Conservation (phyloP, 1,284 basidiomycete species). For the Entoloma clypeatum region DNA sequence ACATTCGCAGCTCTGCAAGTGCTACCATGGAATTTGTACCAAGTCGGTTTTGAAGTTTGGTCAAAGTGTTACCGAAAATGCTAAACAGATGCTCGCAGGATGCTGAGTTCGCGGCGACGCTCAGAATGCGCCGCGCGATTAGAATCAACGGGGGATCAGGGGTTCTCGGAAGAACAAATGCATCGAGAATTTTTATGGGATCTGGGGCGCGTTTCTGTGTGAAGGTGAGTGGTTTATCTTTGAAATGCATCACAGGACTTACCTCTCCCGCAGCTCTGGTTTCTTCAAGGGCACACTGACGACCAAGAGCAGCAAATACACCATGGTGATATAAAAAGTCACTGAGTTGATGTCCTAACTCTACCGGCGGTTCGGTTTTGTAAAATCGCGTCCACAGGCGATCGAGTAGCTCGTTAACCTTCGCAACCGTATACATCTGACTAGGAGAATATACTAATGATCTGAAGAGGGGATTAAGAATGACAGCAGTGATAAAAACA, state of each 20-base stretch:
- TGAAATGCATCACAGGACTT: neutral
- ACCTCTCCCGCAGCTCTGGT: neutral
- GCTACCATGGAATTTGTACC: slow-evolving; percentile 16
- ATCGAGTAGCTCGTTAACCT: too few species aligned
- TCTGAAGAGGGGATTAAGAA: slow-evolving; percentile 36
- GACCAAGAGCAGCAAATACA: slow-evolving; percentile 6
- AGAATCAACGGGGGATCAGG: slow-evolving; percentile 22
- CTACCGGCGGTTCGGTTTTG: slow-evolving; percentile 17
- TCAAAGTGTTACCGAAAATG: slow-evolving; percentile 30
- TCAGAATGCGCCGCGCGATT: too few species aligned
- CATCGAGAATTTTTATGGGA: slow-evolving; percentile 16
- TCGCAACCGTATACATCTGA: too few species aligned
- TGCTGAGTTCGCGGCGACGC: slow-evolving; percentile 34
- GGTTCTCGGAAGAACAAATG: slow-evolving; percentile 11
- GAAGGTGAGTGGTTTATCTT: neutral
- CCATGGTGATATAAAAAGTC: slow-evolving; percentile 13
- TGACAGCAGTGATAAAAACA: slow-evolving; percentile 36
- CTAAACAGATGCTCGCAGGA: slow-evolving; percentile 35
- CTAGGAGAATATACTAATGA: slow-evolving; percentile 15
- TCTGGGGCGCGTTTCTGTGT: slow-evolving; percentile 10
- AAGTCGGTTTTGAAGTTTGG: slow-evolving; percentile 27
- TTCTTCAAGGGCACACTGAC: neutral
- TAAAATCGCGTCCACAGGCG: slow-evolving; percentile 2
- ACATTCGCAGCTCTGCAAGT: slow-evolving; percentile 30
- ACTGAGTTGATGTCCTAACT: slow-evolving; percentile 17